Conservation (phyloP, 805 yeast genomes). For the Candida stauntonica region DNA sequence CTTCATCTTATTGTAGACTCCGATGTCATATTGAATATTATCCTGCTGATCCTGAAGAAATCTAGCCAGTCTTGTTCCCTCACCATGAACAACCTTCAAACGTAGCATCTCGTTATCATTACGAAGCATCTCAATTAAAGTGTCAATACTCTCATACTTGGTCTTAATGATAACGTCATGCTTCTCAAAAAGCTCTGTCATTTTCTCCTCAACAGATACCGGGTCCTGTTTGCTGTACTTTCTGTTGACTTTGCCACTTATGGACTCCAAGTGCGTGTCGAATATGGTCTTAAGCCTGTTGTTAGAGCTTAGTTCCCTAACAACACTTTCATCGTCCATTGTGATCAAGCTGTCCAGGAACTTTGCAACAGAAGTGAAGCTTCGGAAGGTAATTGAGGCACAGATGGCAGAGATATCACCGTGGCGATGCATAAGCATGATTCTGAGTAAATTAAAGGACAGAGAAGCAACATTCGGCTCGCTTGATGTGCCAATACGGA, state of each 20-base stretch:
- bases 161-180: constrained; percentile 21
- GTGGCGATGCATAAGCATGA: constrained; percentile 31
- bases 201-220: constrained; percentile 13
- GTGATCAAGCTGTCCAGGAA: constrained; percentile 25
- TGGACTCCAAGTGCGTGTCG: constrained; percentile 21
- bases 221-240: constrained; percentile 18
- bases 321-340: constrained; percentile 28
- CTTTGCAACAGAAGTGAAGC: constrained; percentile 15
- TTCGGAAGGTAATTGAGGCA: constrained; percentile 25
- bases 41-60: constrained; percentile 64
- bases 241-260: constrained; percentile 22
- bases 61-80: constrained; percentile 46
- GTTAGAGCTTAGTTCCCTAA: constrained; percentile 15
- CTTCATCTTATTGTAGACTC: constrained; percentile 45
- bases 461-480: constrained; percentile 14
- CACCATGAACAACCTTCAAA: constrained; percentile 32
- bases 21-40: constrained; percentile 44
- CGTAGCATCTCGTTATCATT: constrained; percentile 19
- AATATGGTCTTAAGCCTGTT: constrained; percentile 17
- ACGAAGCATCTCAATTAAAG: constrained; percentile 11
- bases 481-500: constrained; percentile 17
- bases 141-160: constrained; percentile 25
- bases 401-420: constrained; percentile 26
- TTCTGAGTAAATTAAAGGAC: constrained; percentile 30
- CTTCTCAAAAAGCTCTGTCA: constrained; percentile 10